Percentiles rank a stretch among this genome's conserved stretches.
phyloP scores from a whole-genome alignment of 139 green algal species.

The Chlorella sorokiniana region DNA sequence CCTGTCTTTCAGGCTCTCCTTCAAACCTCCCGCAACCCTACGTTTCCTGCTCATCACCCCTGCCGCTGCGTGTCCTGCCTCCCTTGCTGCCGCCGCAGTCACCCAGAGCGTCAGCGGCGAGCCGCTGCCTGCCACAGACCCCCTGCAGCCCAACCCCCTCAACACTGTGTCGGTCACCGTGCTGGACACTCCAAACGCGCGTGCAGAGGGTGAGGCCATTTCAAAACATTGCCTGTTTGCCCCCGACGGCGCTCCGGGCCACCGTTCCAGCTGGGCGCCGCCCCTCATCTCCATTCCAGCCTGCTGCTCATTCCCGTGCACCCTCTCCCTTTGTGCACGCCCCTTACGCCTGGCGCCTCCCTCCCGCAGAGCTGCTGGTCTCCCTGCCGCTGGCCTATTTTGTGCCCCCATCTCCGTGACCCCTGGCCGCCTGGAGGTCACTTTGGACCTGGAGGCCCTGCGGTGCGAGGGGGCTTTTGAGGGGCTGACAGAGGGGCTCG shows the following conservation, averaged over 20 bases:
- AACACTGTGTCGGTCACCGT: conserved; percentile 5
- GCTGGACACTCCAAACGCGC: conserved; percentile 7
- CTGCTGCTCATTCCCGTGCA: background rate
- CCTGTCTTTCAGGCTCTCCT: background rate
- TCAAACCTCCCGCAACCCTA: background rate
- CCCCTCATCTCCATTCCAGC: too few species aligned
- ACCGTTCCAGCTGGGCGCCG: too few species aligned
- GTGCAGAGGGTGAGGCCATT: background rate
- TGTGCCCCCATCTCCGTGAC: conserved; percentile 11
- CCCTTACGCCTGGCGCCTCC: background rate
- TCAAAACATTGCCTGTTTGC: background rate
- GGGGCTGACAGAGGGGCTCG: background rate
- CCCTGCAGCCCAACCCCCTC: background rate
- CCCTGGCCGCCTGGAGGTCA: conserved; percentile 10
- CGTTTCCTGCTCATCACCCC: background rate
- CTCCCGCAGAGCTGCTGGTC: conserved; percentile 13
- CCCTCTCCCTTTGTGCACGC: background rate
- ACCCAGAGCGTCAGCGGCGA: background rate
- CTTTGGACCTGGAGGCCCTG: conserved; percentile 2
- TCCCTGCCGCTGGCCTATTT: conserved; percentile 22
- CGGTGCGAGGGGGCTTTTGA: background rate
- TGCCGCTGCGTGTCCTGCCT: background rate
- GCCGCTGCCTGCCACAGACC: background rate
- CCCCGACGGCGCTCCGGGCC: too few species aligned
- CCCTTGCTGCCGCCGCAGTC: background rate